Conservation (phyloP, 306 rosid genomes). For the Dalbergia cochinchinensis region DNA sequence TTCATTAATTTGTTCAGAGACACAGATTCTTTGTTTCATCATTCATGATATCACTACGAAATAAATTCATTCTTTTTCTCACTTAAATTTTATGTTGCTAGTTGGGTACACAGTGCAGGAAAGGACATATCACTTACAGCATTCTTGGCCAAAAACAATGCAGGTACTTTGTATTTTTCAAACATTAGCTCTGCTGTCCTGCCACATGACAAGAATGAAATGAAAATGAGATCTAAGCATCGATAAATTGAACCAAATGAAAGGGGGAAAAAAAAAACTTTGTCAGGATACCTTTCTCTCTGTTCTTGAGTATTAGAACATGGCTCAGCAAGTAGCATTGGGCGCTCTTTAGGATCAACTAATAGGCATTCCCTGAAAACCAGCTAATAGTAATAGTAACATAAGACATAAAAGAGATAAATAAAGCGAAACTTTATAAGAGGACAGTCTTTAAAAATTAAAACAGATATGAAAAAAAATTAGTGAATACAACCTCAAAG, state of each 20-base stretch:
- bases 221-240: constrained; percentile 8
- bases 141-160: constrained; percentile 84
- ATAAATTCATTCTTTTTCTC: not conserved
- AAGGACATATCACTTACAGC: constrained; percentile 60
- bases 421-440: not conserved
- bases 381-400: constrained; percentile 10
- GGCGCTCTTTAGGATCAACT: constrained; percentile 83
- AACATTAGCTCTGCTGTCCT: constrained; percentile 88
- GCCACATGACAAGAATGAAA: constrained; percentile 43
- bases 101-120: constrained; percentile 38
- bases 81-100: constrained; percentile 21
- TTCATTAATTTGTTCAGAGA: constrained; percentile 15
- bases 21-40: not conserved
- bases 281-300: constrained; percentile 68
- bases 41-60: constrained; percentile 8
- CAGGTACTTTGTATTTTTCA: constrained; percentile 85
- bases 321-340: constrained; percentile 88
- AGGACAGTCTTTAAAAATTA: not conserved
- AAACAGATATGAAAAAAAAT: not conserved
- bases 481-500: constrained; percentile 62
- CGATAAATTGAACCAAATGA: constrained; percentile 15
- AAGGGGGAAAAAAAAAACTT: not conserved
- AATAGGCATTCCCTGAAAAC: constrained; percentile 70
- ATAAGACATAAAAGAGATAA: not conserved
- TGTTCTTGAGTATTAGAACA: constrained; percentile 74